These are phyloP conservation scores for Globisporangium ultimum DNA, from an alignment of 352 stramenopile species.

Conservation along the genomic window DNA sequence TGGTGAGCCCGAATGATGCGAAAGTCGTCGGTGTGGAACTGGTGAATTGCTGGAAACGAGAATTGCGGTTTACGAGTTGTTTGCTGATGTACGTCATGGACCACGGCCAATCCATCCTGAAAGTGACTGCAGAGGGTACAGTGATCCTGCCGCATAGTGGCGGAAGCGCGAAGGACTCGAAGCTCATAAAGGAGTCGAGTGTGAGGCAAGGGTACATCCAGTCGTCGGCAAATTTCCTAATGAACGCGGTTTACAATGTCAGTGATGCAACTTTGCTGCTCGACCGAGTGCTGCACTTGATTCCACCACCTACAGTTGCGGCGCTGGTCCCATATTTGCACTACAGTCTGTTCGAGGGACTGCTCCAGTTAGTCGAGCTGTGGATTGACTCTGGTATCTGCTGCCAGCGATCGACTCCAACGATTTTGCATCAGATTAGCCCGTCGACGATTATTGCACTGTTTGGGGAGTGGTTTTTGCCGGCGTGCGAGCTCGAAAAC, in stretches of 20 bases:
- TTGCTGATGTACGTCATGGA: slow-evolving; percentile 82
- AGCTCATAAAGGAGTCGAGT: slow-evolving; percentile 40
- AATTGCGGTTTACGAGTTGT: slow-evolving; percentile 77
- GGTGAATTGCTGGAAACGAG: slow-evolving; percentile 83
- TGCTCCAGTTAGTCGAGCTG: slow-evolving; percentile 70
- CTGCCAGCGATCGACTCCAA: slow-evolving; percentile 46
- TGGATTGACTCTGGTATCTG: slow-evolving; percentile 83
- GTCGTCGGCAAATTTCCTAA: slow-evolving; percentile 66
- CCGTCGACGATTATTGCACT: slow-evolving; percentile 81
- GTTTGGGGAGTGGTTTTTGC: slow-evolving; percentile 85
- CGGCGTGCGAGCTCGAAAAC: slow-evolving; percentile 71
- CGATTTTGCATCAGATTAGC: slow-evolving; percentile 65
- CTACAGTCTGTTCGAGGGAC: slow-evolving; percentile 67
- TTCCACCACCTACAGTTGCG: slow-evolving; percentile 67
- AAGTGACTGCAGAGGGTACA: slow-evolving; percentile 58
- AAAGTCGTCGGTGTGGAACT: slow-evolving; percentile 64
- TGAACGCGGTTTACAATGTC: slow-evolving; percentile 51
- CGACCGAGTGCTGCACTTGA: slow-evolving; percentile 77
- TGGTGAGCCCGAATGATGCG: slow-evolving; percentile 55
- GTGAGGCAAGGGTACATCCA: slow-evolving; percentile 69
- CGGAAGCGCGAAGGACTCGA: slow-evolving; percentile 9
- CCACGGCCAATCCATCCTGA: slow-evolving; percentile 64
- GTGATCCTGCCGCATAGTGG: slow-evolving; percentile 40
- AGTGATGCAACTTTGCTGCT: slow-evolving; percentile 70
- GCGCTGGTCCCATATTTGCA: slow-evolving; percentile 61